Evolutionary conservation across 495 filamentous ascomycete species (phyloP).

Genomic region (Daldinia caldariorum): DNA sequence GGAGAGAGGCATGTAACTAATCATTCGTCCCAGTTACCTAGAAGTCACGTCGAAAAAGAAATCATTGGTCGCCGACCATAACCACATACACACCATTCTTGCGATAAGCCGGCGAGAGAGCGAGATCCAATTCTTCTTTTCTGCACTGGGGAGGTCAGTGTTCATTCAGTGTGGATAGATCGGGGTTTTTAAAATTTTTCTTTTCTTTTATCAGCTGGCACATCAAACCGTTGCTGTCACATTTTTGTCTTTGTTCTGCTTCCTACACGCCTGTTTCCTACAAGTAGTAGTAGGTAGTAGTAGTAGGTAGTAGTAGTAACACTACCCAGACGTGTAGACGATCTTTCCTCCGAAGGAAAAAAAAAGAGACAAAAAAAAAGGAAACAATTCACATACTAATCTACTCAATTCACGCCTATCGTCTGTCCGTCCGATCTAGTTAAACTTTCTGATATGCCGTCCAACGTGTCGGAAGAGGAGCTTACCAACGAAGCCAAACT

Average conservation of each 20-base stretch:
- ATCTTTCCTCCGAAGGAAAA: neutral
- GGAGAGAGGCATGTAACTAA: neutral
- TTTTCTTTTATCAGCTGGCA: neutral
- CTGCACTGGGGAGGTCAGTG: neutral
- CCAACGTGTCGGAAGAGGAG: slow-evolving; percentile 30
- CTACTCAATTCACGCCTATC: no score
- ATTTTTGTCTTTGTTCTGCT: slow-evolving; percentile 7
- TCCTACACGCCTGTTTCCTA: neutral
- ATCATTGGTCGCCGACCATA: slow-evolving; percentile 3
- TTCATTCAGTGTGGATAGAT: neutral
- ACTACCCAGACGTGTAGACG: neutral
- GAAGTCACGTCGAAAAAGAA: slow-evolving; percentile 1
- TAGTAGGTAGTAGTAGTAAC: neutral
- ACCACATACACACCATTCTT: neutral
- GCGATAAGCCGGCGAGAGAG: neutral
- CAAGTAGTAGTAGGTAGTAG: neutral
- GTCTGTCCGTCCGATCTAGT: neutral
- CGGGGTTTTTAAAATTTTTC: neutral
- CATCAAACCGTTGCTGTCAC: neutral
- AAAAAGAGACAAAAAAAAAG: neutral
- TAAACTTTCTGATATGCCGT: slow-evolving; percentile 23
- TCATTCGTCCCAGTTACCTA: neutral
- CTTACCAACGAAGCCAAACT: slow-evolving; percentile 11
- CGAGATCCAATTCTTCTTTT: neutral
- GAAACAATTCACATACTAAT: neutral